Base-by-base conservation (phyloP, 345 rosid genomes). In the Arabis alpina region DNA sequence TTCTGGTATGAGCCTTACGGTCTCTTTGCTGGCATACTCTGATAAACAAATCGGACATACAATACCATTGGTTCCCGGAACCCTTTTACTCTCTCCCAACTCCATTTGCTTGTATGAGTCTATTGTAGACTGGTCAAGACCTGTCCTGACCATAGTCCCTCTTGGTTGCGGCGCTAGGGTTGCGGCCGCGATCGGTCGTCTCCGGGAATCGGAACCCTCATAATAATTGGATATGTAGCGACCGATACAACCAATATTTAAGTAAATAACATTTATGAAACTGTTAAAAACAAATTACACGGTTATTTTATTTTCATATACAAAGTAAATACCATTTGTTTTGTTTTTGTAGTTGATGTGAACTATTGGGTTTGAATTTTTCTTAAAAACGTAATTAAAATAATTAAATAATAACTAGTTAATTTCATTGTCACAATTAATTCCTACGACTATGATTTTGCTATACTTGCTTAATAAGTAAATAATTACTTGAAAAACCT, bases 41-140 rank as follows among this genome's bases (percentile, higher is more conserved):
- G 86, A 71, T 57, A 89, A 70, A 78, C 92, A 89, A 41, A 87
- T 89, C 11, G 87, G 64, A 57, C 91, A 89, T 8, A 76, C 58
- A 65, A 45, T 74, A 40, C 70, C 78, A 51, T 87, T 87, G 3
- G 75, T 81, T 14, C 88, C 86, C 0, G 92, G 87, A 1, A 89
- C 54, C 39, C 90, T 66, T 77, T 77, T 79, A 75, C 94, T 84
- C 30, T 85, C 92, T 5, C 87, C 96, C 0, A 87, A 64, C 24
- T 81, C 89, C 24, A 89, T 44, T 80, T 85, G 85, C 27, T 83
- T 67, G 65, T 80, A 92, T 5, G 94, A 86, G 47, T 83, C 86
- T 25, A 84, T 87, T 14, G 87, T 84, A 51, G 83, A 73, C 39
- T 85, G 89, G 28, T 87, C 94, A 58, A 89, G 75, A 12, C 94